These are phyloP conservation scores for Cutaneotrichosporon sp. DNA, from an alignment of 1,284 basidiomycete genomes.

Conservation along the genomic window DNA sequence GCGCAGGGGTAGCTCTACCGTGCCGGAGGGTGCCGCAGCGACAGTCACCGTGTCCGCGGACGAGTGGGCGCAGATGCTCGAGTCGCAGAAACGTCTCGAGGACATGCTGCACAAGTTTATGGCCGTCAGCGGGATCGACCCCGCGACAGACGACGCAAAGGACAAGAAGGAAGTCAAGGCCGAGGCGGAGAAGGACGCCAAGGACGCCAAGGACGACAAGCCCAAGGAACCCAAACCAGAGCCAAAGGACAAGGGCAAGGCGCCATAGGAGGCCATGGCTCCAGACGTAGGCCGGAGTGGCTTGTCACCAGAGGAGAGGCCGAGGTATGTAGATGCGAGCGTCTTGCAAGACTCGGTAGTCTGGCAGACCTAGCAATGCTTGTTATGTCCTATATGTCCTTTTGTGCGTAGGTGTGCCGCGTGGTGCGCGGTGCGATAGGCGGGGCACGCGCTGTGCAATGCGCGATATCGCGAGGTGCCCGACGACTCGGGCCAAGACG, in stretches of 20 bases:
- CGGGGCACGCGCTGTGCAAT: no score
- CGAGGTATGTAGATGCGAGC: no score
- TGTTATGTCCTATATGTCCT: no score
- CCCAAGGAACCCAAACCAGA: not conserved
- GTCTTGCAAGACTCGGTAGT: no score
- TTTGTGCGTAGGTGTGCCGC: no score
- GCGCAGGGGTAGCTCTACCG: not conserved
- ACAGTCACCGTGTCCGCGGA: constrained; percentile 4
- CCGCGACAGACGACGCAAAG: not conserved
- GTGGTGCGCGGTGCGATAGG: no score
- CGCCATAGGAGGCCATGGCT: not conserved
- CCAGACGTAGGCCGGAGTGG: no score
- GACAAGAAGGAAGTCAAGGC: not conserved
- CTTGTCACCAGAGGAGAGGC: no score
- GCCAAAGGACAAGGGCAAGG: not conserved
- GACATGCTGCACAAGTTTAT: constrained; percentile 31
- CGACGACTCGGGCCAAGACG: no score
- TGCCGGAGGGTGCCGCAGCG: no score
- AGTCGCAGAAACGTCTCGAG: constrained; percentile 37
- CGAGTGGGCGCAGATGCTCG: constrained; percentile 33
- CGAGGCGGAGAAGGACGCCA: not conserved
- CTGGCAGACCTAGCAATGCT: no score
- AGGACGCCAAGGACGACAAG: not conserved
- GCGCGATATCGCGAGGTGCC: no score
- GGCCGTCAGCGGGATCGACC: constrained; percentile 12